These are phyloP conservation scores for Tuctoria greenei DNA, from an alignment of 176 grass and related monocot genomes.

Conservation along the genomic window DNA sequence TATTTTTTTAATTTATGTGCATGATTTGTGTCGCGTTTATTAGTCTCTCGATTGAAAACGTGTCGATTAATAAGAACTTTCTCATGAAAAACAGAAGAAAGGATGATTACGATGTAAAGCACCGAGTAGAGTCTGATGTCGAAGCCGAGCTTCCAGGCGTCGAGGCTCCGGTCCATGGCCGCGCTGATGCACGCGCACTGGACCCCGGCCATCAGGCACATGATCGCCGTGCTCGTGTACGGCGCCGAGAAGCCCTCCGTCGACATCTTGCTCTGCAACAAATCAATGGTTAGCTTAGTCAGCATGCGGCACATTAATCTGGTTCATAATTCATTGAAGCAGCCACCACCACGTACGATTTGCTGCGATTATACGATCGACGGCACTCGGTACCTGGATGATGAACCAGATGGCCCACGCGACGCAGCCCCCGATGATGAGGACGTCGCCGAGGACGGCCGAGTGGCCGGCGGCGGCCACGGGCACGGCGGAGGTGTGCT, in stretches of 20 bases:
- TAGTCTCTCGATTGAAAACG: background rate
- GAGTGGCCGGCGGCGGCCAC: background rate
- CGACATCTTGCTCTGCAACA: conserved; percentile 67
- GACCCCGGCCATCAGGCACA: conserved; percentile 68
- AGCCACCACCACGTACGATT: background rate
- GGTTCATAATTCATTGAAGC: too few species aligned
- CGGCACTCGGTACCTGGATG: conserved; percentile 61
- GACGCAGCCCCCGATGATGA: conserved; percentile 75
- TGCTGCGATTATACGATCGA: too few species aligned
- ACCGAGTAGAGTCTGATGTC: conserved; percentile 70
- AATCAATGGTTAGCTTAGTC: background rate
- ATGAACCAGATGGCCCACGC: conserved; percentile 87
- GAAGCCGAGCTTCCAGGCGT: conserved; percentile 65
- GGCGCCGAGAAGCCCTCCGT: conserved; percentile 64
- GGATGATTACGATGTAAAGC: conserved; percentile 68
- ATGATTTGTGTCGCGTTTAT: background rate
- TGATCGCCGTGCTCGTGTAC: conserved; percentile 76
- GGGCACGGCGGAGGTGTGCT: conserved; percentile 36
- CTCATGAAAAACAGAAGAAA: background rate
- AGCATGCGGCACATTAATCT: background rate
- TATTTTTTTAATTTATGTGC: background rate
- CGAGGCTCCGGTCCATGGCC: conserved; percentile 44
- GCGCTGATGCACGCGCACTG: conserved; percentile 65
- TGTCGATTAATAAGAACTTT: background rate
- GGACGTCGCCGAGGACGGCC: conserved; percentile 43